Percentiles rank a stretch among this genome's conserved stretches.
Evolutionary conservation across 495 filamentous ascomycete species (phyloP).

Genomic region (Letharia columbiana): DNA sequence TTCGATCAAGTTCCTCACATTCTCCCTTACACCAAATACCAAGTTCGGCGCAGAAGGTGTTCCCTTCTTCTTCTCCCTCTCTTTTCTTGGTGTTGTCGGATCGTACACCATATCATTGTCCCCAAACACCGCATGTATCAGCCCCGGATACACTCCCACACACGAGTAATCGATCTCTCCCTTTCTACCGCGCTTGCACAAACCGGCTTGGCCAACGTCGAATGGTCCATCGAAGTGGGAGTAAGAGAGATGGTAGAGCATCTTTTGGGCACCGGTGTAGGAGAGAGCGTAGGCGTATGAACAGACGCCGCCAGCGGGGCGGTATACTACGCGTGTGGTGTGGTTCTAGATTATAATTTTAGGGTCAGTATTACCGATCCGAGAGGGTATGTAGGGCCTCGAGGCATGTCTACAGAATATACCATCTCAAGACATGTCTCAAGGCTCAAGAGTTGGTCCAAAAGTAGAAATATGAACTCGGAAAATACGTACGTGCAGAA

Average conservation of each 20-base stretch:
- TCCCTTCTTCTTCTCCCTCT: background rate
- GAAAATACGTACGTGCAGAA: background rate
- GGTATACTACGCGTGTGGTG: background rate
- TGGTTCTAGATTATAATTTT: background rate
- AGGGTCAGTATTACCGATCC: too few relatives aligned
- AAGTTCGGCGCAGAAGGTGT: background rate
- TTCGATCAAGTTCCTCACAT: background rate
- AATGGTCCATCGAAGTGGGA: background rate
- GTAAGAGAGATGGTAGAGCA: slow-evolving; percentile 1
- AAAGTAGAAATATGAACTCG: too few relatives aligned
- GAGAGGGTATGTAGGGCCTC: too few relatives aligned
- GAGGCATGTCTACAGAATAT: too few relatives aligned
- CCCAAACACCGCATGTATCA: background rate
- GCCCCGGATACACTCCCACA: background rate
- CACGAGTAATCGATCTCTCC: background rate
- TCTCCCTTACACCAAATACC: background rate
- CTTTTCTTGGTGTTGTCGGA: background rate
- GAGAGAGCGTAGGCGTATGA: background rate
- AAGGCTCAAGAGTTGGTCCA: too few relatives aligned
- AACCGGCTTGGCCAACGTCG: background rate
- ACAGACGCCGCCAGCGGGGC: background rate
- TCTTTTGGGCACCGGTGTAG: background rate
- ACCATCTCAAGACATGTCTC: too few relatives aligned
- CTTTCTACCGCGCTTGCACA: background rate
- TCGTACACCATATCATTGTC: background rate